Percentiles rank a stretch among this genome's conserved stretches.
Conservation (phyloP, 192 early-diverging fungal genomes). For the Rhizophagus clarus region DNA sequence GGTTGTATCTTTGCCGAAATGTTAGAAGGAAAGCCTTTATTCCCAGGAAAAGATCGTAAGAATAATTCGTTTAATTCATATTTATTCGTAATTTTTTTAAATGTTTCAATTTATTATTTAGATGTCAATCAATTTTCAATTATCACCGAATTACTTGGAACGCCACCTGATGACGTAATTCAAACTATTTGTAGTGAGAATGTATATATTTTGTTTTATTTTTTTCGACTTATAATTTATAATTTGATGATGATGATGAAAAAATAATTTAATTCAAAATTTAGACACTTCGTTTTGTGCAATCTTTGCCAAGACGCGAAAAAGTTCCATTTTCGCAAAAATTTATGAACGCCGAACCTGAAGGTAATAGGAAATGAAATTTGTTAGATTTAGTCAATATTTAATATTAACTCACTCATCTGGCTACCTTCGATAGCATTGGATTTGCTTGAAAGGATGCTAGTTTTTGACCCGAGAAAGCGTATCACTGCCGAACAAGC, state of each 20-base stretch:
- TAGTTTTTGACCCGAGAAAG: constrained; percentile 91
- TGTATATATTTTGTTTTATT: constrained; percentile 42
- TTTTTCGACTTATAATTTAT: neutral
- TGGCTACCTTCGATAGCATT: constrained; percentile 49
- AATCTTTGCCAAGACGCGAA: constrained; percentile 79
- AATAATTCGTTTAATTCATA: constrained; percentile 30
- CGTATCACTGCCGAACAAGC: constrained; percentile 88
- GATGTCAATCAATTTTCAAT: constrained; percentile 96
- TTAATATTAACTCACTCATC: neutral
- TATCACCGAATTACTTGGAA: constrained; percentile 90
- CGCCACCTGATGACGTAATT: constrained; percentile 90
- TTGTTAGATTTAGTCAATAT: too few relatives aligned
- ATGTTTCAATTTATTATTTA: constrained; percentile 29
- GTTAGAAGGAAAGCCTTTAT: constrained; percentile 93
- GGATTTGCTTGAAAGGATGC: constrained; percentile 88
- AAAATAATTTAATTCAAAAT: neutral
- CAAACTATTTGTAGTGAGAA: constrained; percentile 92
- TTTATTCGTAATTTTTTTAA: constrained; percentile 7
- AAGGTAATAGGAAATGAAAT: constrained; percentile 40
- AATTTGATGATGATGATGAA: neutral
- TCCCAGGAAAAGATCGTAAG: constrained; percentile 93
- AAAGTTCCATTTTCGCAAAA: constrained; percentile 79
- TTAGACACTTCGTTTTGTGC: constrained; percentile 88
- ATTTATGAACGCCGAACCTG: constrained; percentile 79
- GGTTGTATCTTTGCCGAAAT: constrained; percentile 97